Base-by-base conservation (phyloP, 208 protist species). In the Trypanosoma melophagium region DNA sequence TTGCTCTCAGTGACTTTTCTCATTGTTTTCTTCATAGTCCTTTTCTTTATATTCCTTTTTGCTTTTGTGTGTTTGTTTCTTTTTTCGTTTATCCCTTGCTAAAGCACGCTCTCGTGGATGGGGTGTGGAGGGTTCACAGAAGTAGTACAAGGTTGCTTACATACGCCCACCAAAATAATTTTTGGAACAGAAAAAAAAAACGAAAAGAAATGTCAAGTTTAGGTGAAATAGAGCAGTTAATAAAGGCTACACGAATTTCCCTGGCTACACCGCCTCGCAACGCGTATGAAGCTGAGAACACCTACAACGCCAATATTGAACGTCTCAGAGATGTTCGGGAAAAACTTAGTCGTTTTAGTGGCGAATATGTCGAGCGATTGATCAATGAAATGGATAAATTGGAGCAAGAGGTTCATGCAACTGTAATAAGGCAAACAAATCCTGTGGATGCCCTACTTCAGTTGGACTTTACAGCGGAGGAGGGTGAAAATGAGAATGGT, bases 251-350 rank as follows among this genome's bases (percentile, higher is more conserved):
- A 19, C 63, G 81, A 51, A 74, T 76, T 38, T 84, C 83, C 1
- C 66, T 95, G n/a, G 54, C 60, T 9, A 64, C 67, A 44, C 71
- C 61, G 12, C 78, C 86, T 12, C 81, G 89, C 21, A 92, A 84
- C 28, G 53, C 68, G 10, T 95, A 95, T 62, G 84, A 95, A 57
- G 81, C 70, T 8, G 62, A 87, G 19, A 77, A 80, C 49, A 70
- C 74, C 2, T 75, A 76, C 54, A 69, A 35, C 17, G 28, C 59
- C 21, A 89, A 82, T 62, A 60, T 75, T 31, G 78, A 86, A 60
- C 66, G 77, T n/a, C 74, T 95, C 14, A 63, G 59, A 0, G 31
- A 72, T 13, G 83, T 66, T 1, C 60, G 64, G 0, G 21, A 54
- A 28, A 45, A 51, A 12, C 74, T 95, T 13, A 44, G 47, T 8